Evolutionary conservation across 371 early-diverging fungal genomes (phyloP).

Genomic region (Capillidium rhysosporum): DNA sequence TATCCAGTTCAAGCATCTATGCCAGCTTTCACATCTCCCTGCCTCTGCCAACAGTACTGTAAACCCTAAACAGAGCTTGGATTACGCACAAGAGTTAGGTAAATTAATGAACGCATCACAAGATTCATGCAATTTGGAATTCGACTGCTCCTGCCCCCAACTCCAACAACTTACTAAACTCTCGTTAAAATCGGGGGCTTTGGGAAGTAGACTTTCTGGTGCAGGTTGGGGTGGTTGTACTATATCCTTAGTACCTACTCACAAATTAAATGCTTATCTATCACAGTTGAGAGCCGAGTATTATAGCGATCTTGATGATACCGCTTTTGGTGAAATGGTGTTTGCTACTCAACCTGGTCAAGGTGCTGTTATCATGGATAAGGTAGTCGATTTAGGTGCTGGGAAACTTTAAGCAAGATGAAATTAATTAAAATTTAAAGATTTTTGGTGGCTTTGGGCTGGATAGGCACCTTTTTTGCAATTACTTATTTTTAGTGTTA

Average conservation of each 20-base stretch:
- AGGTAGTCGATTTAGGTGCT: slow-evolving; percentile 16
- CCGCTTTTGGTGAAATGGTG: slow-evolving; percentile 26
- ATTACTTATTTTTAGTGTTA: no score
- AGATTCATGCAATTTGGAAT: slow-evolving; percentile 52
- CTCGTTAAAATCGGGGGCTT: slow-evolving; percentile 40
- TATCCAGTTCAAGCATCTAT: slow-evolving; percentile 47
- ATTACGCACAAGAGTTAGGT: slow-evolving; percentile 32
- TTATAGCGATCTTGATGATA: slow-evolving; percentile 31
- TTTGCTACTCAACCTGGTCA: slow-evolving; percentile 38
- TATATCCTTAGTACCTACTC: slow-evolving; percentile 56
- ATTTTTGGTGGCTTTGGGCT: no score
- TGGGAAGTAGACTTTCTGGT: slow-evolving; percentile 72
- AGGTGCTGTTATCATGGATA: slow-evolving; percentile 21
- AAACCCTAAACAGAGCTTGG: no score
- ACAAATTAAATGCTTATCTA: slow-evolving; percentile 37
- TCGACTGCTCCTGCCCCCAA: slow-evolving; percentile 77
- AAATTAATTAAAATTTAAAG: no score
- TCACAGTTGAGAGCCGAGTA: slow-evolving; percentile 40
- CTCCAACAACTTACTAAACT: slow-evolving; percentile 58
- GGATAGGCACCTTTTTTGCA: no score
- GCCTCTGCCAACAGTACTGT: slow-evolving; percentile 6
- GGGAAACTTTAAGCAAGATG: no score
- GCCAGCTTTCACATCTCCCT: slow-evolving; percentile 16
- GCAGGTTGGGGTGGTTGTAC: slow-evolving; percentile 96
- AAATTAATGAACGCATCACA: slow-evolving; percentile 81